Base-by-base conservation (phyloP, 1,284 basidiomycete species). In the Phellopilus nigrolimitatus region DNA sequence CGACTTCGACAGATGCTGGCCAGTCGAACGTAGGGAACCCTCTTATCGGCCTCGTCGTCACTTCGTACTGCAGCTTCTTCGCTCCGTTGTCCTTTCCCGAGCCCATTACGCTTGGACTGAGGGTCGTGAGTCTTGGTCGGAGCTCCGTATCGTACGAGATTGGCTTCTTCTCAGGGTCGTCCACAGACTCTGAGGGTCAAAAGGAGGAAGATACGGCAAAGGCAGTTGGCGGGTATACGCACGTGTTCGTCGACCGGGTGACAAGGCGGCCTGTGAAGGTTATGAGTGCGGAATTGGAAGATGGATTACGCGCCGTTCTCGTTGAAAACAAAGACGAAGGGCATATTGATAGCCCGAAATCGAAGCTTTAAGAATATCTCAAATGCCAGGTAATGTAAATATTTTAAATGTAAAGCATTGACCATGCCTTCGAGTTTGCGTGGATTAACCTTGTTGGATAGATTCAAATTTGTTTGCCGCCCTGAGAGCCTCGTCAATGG, bases 141-240 rank as follows among this genome's bases (percentile, higher is more conserved):
- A 87, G 83, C 60, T 89, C 87, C 0, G 86, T 85, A 37, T 71
- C 76, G 0, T 89, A 89, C 59, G 85, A 89, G 58, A 74, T 89
- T 3, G 87, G 80, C 0, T 79, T 89, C 13, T 89, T 89, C 41
- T 46, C 38, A 1, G 45, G 80, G 0, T 79, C 89, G 13, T 89
- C 88, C 41, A 41, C 38, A 1, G 45, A 25, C n/a, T 31, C 36
- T 15, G 47, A 36, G 25, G 30, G 24, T 59, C 68, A 71, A 39
- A 68, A 78, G 45, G 75, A 68, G 1, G 60, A 65, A 34, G 69
- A 77, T 17, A 31, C 55, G 3, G 76, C 79, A 0, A 74, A 75
- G 4, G 85, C 81, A 3, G 83, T 89, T 3, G 87, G 85, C 2
- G 85, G 84, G 2, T 88, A 88, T 53, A 88, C 84, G 0, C 87